Evolutionary conservation across 805 yeast species (phyloP).

Genomic region (Candida montana): DNA sequence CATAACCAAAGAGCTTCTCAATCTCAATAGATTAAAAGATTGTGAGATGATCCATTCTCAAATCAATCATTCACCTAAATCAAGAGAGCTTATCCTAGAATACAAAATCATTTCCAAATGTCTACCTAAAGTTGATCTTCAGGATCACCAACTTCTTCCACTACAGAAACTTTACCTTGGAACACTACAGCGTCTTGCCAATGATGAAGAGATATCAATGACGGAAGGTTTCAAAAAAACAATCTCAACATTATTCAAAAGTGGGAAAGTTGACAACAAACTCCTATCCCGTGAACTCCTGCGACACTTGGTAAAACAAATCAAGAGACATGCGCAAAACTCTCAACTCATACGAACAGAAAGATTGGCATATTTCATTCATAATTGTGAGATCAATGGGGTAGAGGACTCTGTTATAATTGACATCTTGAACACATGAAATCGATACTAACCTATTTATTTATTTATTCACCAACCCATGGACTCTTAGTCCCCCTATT

Average conservation of each 20-base stretch:
- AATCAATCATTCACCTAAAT: background rate
- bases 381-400: conserved; percentile 3
- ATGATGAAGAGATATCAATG: conserved; percentile 4
- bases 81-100: background rate
- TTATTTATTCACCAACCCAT: no score
- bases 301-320: conserved; percentile 2
- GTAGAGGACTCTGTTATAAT: conserved; percentile 1
- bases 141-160: background rate
- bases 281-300: conserved; percentile 6
- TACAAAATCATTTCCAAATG: background rate
- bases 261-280: conserved; percentile 5
- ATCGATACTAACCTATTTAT: background rate
- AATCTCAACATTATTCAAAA: conserved; percentile 1
- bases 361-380: conserved; percentile 7
- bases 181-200: background rate
- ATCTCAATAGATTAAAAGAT: background rate
- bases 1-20: background rate
- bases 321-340: background rate
- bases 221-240: conserved; percentile 3
- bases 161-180: background rate
- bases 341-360: conserved; percentile 6
- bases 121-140: background rate
- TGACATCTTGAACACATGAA: background rate
- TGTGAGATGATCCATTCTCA: background rate
- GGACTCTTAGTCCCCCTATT: background rate